Evolutionary conservation across 1,139 yeast genomes (phyloP).

Genomic region (Kodamaea plutei): DNA sequence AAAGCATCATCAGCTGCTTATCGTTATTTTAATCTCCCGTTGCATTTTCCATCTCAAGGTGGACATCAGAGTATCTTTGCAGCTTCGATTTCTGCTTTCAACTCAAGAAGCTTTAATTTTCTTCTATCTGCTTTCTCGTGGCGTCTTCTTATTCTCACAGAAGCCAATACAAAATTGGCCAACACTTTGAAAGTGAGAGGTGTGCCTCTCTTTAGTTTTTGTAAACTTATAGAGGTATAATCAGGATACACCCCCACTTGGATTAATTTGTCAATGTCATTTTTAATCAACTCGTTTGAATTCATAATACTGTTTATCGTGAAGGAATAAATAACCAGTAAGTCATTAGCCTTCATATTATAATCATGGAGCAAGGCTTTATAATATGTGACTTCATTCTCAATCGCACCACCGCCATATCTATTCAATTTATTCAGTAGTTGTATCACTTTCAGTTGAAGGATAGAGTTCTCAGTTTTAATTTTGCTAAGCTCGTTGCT

Average conservation of each 20-base stretch:
- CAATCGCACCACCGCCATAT: slow-evolving; percentile 10
- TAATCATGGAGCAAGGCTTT: slow-evolving; percentile 37
- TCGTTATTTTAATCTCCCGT: too few relatives aligned
- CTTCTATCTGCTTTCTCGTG: slow-evolving; percentile 25
- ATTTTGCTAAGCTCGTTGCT: too few relatives aligned
- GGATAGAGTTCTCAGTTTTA: slow-evolving; percentile 13
- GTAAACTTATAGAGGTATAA: slow-evolving; percentile 20
- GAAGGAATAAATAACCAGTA: slow-evolving; percentile 49
- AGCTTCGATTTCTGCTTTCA: slow-evolving; percentile 27
- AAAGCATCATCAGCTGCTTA: too few relatives aligned
- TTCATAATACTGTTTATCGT: slow-evolving; percentile 44
- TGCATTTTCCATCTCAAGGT: too few relatives aligned
- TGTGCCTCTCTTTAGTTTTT: slow-evolving; percentile 10
- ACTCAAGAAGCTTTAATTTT: slow-evolving; percentile 20
- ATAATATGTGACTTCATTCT: slow-evolving; percentile 32
- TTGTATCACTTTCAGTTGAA: slow-evolving; percentile 19
- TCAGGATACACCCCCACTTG: slow-evolving; percentile 52
- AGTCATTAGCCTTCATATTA: slow-evolving; percentile 41
- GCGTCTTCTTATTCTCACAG: slow-evolving; percentile 47
- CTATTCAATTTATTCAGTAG: slow-evolving; percentile 14
- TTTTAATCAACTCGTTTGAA: slow-evolving; percentile 35
- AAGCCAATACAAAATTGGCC: slow-evolving; percentile 55
- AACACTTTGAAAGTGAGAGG: slow-evolving; percentile 13
- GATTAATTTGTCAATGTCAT: slow-evolving; percentile 42
- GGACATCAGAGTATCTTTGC: neutral